Percentiles rank a stretch among this genome's conserved stretches.
phyloP scores from a whole-genome alignment of 495 filamentous ascomycete species.

The Aspergillus steynii region DNA sequence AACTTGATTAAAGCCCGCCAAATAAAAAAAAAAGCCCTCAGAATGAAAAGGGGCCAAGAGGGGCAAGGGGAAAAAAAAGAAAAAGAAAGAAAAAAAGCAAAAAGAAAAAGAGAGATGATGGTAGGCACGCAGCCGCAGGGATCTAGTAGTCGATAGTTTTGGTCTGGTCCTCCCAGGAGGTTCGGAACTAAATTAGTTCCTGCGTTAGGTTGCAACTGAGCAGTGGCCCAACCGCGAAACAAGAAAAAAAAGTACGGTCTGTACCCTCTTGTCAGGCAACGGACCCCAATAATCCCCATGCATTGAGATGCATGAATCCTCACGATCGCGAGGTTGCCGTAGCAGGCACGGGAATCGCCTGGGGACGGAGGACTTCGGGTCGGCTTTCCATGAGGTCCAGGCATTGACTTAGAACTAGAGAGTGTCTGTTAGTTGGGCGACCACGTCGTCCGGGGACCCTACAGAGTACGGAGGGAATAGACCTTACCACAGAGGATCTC shows the following conservation, averaged over 20 bases:
- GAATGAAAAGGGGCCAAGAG: neutral
- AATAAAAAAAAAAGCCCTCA: neutral
- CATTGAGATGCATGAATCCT: slow-evolving; percentile 2
- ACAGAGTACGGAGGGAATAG: neutral
- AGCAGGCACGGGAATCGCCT: slow-evolving; percentile 21
- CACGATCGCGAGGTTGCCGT: slow-evolving; percentile 24
- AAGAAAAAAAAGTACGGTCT: slow-evolving; percentile 12
- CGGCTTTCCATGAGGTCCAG: slow-evolving; percentile 54
- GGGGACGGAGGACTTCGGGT: slow-evolving; percentile 33
- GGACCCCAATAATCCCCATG: neutral
- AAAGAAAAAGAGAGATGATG: slow-evolving; percentile 5
- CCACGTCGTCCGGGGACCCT: neutral
- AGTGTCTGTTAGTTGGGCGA: neutral
- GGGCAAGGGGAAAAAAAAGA: neutral
- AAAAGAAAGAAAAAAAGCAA: slow-evolving; percentile 13
- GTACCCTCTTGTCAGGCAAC: neutral
- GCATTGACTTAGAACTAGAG: slow-evolving; percentile 64
- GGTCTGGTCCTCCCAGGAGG: neutral
- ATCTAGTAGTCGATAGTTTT: slow-evolving; percentile 24
- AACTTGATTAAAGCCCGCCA: neutral
- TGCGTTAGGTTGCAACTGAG: slow-evolving; percentile 17
- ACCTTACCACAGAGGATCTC: slow-evolving; percentile 79
- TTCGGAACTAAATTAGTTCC: slow-evolving; percentile 24
- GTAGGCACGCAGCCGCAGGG: slow-evolving; percentile 4
- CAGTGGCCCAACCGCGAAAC: neutral